These are phyloP conservation scores for Fusarium sublunatum DNA, from an alignment of 2,329 filamentous ascomycete genomes.

Conservation along the genomic window DNA sequence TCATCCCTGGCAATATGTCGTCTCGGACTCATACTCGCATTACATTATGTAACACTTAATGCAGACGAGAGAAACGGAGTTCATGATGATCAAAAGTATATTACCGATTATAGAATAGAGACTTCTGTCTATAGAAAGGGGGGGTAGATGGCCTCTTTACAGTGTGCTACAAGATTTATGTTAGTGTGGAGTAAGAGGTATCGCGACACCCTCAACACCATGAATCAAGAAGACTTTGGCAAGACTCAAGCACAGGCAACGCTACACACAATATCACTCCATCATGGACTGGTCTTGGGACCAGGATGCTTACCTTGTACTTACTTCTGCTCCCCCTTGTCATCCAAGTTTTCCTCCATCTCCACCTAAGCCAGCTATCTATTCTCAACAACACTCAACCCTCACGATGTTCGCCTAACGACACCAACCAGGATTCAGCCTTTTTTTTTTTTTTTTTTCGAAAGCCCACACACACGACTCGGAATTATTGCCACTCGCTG, in stretches of 20 bases:
- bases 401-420: slow-evolving; percentile 11
- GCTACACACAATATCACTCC: slow-evolving; percentile 8
- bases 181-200: neutral
- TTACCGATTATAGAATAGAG: neutral
- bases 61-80: neutral
- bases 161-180: neutral
- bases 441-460: neutral
- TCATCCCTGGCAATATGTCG: neutral
- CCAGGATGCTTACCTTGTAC: slow-evolving; percentile 4
- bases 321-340: slow-evolving; percentile 16
- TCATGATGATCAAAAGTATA: slow-evolving; percentile 3
- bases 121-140: neutral
- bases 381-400: slow-evolving; percentile 10
- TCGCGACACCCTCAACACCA: slow-evolving; percentile 16
- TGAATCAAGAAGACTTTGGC: slow-evolving; percentile 2
- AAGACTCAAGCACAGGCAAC: neutral
- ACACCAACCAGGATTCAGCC: slow-evolving; percentile 10
- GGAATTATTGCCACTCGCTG: slow-evolving; percentile 35
- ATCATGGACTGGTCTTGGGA: slow-evolving; percentile 1
- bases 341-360: slow-evolving; percentile 11
- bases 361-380: slow-evolving; percentile 17
- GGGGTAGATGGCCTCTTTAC: neutral
- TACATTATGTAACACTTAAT: slow-evolving; percentile 1
- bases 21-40: neutral
- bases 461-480: slow-evolving; percentile 32